Conservation (phyloP, 768 basidiomycete species). For the Tubosaeta sp. region DNA sequence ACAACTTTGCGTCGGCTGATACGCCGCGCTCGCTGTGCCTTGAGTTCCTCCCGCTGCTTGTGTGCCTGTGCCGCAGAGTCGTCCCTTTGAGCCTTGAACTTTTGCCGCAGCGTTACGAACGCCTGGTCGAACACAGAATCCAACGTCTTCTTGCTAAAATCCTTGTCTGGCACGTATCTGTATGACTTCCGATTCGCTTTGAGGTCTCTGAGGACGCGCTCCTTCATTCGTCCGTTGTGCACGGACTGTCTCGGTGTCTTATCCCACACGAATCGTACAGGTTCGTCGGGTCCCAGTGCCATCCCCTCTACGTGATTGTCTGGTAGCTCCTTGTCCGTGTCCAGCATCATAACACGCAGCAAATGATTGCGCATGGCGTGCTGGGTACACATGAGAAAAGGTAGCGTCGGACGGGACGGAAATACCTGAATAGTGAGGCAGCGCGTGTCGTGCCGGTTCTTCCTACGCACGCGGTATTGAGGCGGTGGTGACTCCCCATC, state of each 20-base stretch:
- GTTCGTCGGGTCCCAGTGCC: constrained; percentile 41
- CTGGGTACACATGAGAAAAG: constrained; percentile 33
- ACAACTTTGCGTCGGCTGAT: constrained; percentile 60
- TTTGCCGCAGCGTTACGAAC: constrained; percentile 64
- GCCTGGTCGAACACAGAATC: constrained; percentile 67
- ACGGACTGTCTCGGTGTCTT: constrained; percentile 72
- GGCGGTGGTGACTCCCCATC: constrained; percentile 33
- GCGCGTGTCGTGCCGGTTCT: constrained; percentile 59
- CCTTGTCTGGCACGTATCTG: constrained; percentile 59
- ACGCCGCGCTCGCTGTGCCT: constrained; percentile 60
- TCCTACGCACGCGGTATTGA: constrained; percentile 39
- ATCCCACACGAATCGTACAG: constrained; percentile 76
- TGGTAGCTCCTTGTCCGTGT: constrained; percentile 55
- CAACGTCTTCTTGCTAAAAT: constrained; percentile 58
- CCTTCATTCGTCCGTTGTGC: constrained; percentile 71
- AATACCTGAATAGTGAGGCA: constrained; percentile 65
- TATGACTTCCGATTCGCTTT: constrained; percentile 53
- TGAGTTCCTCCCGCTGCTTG: constrained; percentile 55
- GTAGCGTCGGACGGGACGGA: background rate
- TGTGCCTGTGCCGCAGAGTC: constrained; percentile 36
- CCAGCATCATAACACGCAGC: constrained; percentile 53
- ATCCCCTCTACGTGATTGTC: constrained; percentile 57
- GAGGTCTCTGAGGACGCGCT: constrained; percentile 56
- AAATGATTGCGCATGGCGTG: constrained; percentile 69
- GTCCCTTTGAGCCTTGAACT: constrained; percentile 60